Evolutionary conservation across 2,329 filamentous ascomycete genomes (phyloP).

Genomic region (Alternaria brassicicola): DNA sequence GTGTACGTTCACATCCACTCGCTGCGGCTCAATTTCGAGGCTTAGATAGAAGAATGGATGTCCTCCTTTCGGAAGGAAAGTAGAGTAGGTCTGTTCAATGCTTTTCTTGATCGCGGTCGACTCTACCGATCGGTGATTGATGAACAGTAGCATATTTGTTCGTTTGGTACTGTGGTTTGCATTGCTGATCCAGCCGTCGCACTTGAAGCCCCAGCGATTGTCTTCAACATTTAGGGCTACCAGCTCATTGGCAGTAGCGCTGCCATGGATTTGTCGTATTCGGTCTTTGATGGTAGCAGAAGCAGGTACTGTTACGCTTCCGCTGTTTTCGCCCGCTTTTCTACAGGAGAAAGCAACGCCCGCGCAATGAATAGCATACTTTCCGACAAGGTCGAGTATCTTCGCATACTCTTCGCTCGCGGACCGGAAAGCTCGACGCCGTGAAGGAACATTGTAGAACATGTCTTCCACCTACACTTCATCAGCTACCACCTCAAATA

Average conservation of each 20-base stretch:
- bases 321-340: slow-evolving; percentile 86
- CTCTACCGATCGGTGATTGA: slow-evolving; percentile 94
- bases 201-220: slow-evolving; percentile 81
- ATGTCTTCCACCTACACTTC: slow-evolving; percentile 76
- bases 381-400: slow-evolving; percentile 91
- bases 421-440: slow-evolving; percentile 87
- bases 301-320: slow-evolving; percentile 72
- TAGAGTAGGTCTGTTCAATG: slow-evolving; percentile 85
- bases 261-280: slow-evolving; percentile 89
- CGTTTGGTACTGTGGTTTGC: slow-evolving; percentile 95
- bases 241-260: slow-evolving; percentile 83
- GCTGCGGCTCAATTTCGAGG: slow-evolving; percentile 86
- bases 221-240: slow-evolving; percentile 76
- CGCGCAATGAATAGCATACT: slow-evolving; percentile 89
- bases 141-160: slow-evolving; percentile 87
- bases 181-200: slow-evolving; percentile 82
- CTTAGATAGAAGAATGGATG: slow-evolving; percentile 94
- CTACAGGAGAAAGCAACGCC: slow-evolving; percentile 97
- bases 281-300: slow-evolving; percentile 76
- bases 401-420: slow-evolving; percentile 95
- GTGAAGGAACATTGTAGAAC: slow-evolving; percentile 93
- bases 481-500: slow-evolving; percentile 13
- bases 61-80: slow-evolving; percentile 88
- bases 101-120: slow-evolving; percentile 87
- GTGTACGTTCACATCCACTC: slow-evolving; percentile 97